Evolutionary conservation across 192 early-diverging fungal genomes (phyloP).

Genomic region (Mortierella alpina): DNA sequence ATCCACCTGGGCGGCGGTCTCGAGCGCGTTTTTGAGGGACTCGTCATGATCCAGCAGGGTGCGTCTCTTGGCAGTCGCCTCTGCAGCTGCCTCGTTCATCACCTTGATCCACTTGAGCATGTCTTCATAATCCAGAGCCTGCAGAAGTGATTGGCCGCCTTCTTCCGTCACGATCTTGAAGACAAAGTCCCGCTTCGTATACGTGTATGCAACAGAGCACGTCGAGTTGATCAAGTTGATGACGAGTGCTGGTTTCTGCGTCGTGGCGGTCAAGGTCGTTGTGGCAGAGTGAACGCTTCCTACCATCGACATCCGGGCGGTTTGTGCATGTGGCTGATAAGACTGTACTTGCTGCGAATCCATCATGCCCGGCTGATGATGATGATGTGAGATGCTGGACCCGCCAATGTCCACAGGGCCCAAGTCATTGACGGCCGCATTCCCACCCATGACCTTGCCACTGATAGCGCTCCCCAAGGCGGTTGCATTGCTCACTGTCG

Average conservation of each 20-base stretch:
- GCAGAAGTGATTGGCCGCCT: constrained; percentile 80
- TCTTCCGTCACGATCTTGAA: constrained; percentile 85
- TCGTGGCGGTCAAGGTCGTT: background rate
- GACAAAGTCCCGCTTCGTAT: constrained; percentile 77
- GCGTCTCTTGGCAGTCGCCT: constrained; percentile 75
- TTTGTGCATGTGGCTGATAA: background rate
- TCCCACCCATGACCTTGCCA: constrained; percentile 34
- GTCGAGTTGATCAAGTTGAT: constrained; percentile 84
- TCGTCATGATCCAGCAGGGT: constrained; percentile 76
- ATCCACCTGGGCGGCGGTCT: background rate
- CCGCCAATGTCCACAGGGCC: background rate
- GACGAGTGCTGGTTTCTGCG: constrained; percentile 71
- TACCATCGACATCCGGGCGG: background rate
- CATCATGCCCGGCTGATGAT: background rate
- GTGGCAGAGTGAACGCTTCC: background rate
- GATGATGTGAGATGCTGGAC: background rate
- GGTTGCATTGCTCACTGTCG: constrained; percentile 45
- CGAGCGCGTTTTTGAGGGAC: constrained; percentile 7
- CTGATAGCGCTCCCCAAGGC: constrained; percentile 36
- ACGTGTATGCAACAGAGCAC: constrained; percentile 71
- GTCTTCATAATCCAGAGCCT: constrained; percentile 71
- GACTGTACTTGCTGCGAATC: background rate
- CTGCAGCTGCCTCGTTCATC: constrained; percentile 75
- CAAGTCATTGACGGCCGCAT: background rate
- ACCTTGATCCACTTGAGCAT: constrained; percentile 80